A percentile compares a stretch with the other conserved stretches of the same genome.
These are phyloP conservation scores for Isabelozyma heimii DNA, from an alignment of 805 yeast species.

Conservation along the genomic window DNA sequence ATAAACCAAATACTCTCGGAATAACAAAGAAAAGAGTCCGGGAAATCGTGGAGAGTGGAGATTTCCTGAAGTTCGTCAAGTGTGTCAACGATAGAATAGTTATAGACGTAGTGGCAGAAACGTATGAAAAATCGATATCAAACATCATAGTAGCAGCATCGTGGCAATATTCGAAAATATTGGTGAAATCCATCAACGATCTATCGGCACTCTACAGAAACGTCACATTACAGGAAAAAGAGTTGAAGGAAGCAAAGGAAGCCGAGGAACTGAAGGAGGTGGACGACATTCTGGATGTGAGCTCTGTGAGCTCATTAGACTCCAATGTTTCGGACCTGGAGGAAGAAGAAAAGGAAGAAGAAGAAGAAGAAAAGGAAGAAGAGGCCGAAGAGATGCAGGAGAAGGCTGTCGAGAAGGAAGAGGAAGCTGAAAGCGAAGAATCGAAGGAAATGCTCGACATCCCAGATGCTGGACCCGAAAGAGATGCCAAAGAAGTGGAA, in stretches of 20 bases:
- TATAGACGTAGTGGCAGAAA: background rate
- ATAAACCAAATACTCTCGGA: slow-evolving; percentile 1
- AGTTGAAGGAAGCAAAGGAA: background rate
- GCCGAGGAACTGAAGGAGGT: background rate
- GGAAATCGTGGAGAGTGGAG: slow-evolving; percentile 8
- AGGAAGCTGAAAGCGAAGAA: slow-evolving; percentile 2
- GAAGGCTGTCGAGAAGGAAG: background rate
- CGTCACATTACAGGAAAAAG: background rate
- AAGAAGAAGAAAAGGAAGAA: slow-evolving; percentile 2
- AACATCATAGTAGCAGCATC: background rate
- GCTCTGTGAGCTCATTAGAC: background rate
- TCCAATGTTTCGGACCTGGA: background rate
- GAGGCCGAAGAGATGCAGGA: slow-evolving; percentile 1
- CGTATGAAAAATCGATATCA: background rate
- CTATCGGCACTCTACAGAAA: slow-evolving; percentile 1
- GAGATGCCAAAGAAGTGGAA: slow-evolving; percentile 2
- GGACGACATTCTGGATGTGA: too few species aligned
- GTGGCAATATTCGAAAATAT: slow-evolving; percentile 12
- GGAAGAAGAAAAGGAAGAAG: slow-evolving; percentile 13
- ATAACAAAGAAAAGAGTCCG: slow-evolving; percentile 8
- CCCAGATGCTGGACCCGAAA: background rate
- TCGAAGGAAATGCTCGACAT: slow-evolving; percentile 1
- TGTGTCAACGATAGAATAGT: background rate
- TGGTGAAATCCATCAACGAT: slow-evolving; percentile 21
- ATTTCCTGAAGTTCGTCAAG: slow-evolving; percentile 17